A percentile compares a stretch with the other conserved stretches of the same genome.
Conservation (phyloP, 2,329 filamentous ascomycete genomes). For the Fusarium bactridioides region DNA sequence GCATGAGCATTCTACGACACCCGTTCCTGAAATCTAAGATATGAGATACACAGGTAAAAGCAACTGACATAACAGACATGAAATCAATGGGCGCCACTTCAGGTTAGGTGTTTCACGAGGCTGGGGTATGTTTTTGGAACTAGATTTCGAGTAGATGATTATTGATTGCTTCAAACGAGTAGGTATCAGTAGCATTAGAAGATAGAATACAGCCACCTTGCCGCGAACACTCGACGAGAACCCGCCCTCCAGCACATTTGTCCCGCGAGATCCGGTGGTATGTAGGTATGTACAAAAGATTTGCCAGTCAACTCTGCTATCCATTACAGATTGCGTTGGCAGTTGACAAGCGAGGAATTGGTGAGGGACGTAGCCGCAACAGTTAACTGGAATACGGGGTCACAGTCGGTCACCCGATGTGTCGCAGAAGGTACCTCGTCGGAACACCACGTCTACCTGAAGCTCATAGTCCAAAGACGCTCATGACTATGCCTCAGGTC, state of each 20-base stretch:
- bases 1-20: not conserved
- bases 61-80: not conserved
- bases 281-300: constrained; percentile 40
- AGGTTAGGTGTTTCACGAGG: not conserved
- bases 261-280: constrained; percentile 36
- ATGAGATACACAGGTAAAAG: not conserved
- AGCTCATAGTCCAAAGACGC: constrained; percentile 26
- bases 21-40: not conserved
- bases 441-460: constrained; percentile 39
- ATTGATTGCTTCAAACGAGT: constrained; percentile 42
- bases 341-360: constrained; percentile 32
- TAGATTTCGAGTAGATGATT: not conserved
- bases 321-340: constrained; percentile 7
- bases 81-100: not conserved
- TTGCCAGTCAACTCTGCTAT: constrained; percentile 22
- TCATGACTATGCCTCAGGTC: constrained; percentile 31
- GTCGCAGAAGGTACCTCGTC: constrained; percentile 40
- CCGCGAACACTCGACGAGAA: constrained; percentile 44
- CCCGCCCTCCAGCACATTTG: constrained; percentile 43
- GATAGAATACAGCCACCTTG: constrained; percentile 43
- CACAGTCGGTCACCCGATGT: constrained; percentile 44
- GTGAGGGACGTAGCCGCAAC: constrained; percentile 36
- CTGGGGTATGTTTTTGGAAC: not conserved
- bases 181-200: constrained; percentile 49
- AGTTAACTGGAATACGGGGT: constrained; percentile 39